Percentiles rank a stretch among this genome's conserved stretches.
These are phyloP conservation scores for Phaffomyces antillensis DNA, from an alignment of 805 yeast genomes.

Conservation along the genomic window DNA sequence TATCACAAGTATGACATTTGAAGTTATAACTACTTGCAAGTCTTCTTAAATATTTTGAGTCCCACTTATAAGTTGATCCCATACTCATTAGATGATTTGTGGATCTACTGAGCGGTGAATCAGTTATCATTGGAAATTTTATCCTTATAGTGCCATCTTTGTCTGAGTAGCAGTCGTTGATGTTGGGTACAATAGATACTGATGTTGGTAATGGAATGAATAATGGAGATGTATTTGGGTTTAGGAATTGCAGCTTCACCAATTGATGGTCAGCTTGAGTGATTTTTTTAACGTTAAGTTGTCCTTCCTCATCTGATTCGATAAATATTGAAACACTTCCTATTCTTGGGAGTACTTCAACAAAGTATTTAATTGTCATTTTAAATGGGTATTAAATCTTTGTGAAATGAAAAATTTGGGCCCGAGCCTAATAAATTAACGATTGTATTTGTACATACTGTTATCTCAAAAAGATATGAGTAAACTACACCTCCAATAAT, in stretches of 20 bases:
- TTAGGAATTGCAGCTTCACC: background rate
- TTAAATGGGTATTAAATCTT: background rate
- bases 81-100: slow-evolving; percentile 19
- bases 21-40: slow-evolving; percentile 23
- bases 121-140: slow-evolving; percentile 9
- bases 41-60: slow-evolving; percentile 31
- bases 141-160: slow-evolving; percentile 4
- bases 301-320: slow-evolving; percentile 1
- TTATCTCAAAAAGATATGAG: background rate
- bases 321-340: slow-evolving; percentile 10
- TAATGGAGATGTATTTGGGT: background rate
- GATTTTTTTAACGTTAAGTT: background rate
- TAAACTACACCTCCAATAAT: background rate
- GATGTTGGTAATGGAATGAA: slow-evolving; percentile 5
- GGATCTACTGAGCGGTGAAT: slow-evolving; percentile 8
- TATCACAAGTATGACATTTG: slow-evolving; percentile 28
- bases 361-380: slow-evolving; percentile 1
- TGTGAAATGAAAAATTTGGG: background rate
- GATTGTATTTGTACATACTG: too few relatives aligned
- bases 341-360: slow-evolving; percentile 14
- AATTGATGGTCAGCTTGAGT: slow-evolving; percentile 2
- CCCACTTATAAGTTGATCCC: slow-evolving; percentile 31
- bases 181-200: slow-evolving; percentile 1
- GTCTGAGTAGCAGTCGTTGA: background rate
- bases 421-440: background rate